Evolutionary conservation across 805 yeast species (phyloP), one percentile per base, ranked within the genome.

Genomic region (Saccharomycopsis fermentans): DNA sequence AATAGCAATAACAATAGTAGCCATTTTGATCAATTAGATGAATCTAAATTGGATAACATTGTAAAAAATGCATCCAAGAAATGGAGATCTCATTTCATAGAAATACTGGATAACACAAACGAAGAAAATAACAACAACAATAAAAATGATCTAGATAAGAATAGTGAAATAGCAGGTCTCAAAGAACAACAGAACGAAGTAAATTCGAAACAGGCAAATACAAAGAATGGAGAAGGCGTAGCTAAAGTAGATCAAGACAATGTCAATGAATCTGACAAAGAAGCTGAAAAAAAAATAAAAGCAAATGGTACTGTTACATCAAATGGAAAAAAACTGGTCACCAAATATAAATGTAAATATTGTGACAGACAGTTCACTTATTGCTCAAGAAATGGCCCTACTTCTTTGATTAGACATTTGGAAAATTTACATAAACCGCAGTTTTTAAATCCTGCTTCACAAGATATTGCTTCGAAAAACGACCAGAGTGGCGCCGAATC

Each of bases 351-450:
- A 16, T 62, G 64, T 35, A 47, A 55, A 17, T 62, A 59, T 52
- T 62, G 64, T 52, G 54, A 39, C 16, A 55, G 54, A 35, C 53
- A 39, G 39, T 59, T 62, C 26, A 24, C 52, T 27, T 62, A 62
- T 29, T 59, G 61, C 24, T 59, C 62, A 16, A 19, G 62, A 32
- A 62, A 62, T 56, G 62, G 62, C 1, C 62, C 62, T 3, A 59
- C 60, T 48, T 52, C 62, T 4, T 32, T 62, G 9, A 60, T 58
- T n/a, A 58, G 57, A 19, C 64, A 62, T 56, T 57, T 62, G 55
- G 63, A 62, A 36, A 57, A 56, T 19, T 26, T 17, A 17, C 63
- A 61, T 39, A 34, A 52, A 50, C 16, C 57, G 5, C 55, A 57
- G n/a, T 32, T 61, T 4, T 40, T 59, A 21, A 52, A 50, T 32